A percentile compares a stretch with the other conserved stretches of the same genome.
phyloP scores from a whole-genome alignment of 2,329 filamentous ascomycete genomes.

The Fusarium setosum region DNA sequence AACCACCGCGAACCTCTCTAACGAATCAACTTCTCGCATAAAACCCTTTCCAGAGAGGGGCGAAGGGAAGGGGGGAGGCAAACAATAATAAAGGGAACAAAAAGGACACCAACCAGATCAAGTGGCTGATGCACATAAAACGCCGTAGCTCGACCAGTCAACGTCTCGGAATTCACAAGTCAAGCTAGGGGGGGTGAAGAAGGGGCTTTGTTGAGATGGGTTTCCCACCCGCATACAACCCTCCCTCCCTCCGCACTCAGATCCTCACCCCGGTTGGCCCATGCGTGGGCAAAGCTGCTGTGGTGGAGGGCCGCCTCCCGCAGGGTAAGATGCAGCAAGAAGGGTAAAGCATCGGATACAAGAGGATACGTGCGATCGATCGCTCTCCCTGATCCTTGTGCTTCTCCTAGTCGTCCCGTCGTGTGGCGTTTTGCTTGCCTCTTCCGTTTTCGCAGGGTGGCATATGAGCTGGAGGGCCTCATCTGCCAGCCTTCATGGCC shows the following conservation, averaged over 20 bases:
- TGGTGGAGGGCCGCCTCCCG: conserved; percentile 21
- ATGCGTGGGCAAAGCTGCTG: conserved; percentile 10
- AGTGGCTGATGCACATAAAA: conserved; percentile 35
- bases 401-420: not conserved
- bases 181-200: conserved; percentile 5
- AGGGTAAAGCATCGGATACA: conserved; percentile 24
- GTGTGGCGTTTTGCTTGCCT: not conserved
- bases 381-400: conserved; percentile 11
- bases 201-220: conserved; percentile 4
- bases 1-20: conserved; percentile 20
- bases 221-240: conserved; percentile 10
- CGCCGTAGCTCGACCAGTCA: conserved; percentile 28
- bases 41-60: conserved; percentile 9
- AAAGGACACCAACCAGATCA: conserved; percentile 19
- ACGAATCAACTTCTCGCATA: not conserved
- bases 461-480: conserved; percentile 32
- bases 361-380: conserved; percentile 17
- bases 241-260: conserved; percentile 9
- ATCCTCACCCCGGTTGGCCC: conserved; percentile 13
- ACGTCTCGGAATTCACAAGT: conserved; percentile 7
- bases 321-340: conserved; percentile 6
- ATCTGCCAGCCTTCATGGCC: conserved; percentile 63
- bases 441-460: conserved; percentile 22
- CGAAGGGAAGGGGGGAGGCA: not conserved
- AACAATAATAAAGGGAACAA: conserved; percentile 15